Evolutionary conservation across 1,139 yeast genomes (phyloP).

Genomic region (Hansenula sp.): DNA sequence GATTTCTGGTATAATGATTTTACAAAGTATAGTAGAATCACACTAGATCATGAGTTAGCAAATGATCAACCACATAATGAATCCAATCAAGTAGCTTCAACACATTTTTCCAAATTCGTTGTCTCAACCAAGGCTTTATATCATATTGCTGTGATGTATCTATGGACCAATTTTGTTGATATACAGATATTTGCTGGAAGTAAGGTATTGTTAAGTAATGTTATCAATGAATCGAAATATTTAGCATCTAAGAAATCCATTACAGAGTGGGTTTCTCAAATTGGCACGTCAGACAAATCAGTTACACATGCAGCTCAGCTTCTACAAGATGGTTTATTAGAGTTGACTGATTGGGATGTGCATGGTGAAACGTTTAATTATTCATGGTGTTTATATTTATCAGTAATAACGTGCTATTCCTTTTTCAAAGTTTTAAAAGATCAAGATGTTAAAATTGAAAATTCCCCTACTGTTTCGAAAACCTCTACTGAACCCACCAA

Average conservation of each 20-base stretch:
- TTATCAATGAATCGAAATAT: not conserved
- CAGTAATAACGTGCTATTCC: conserved; percentile 18
- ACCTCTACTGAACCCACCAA: not conserved
- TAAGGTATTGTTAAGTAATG: not conserved
- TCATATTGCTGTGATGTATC: conserved; percentile 9
- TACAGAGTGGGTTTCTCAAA: conserved; percentile 4
- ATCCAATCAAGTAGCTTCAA: no score
- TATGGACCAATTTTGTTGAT: conserved; percentile 10
- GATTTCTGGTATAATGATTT: conserved; percentile 15
- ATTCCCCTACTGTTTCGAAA: no score
- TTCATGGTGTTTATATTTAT: conserved; percentile 22
- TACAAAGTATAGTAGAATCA: conserved; percentile 5
- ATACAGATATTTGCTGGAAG: conserved; percentile 7
- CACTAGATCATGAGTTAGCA: no score
- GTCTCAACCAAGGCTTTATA: conserved; percentile 11
- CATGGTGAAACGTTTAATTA: conserved; percentile 16
- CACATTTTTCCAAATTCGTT: conserved; percentile 3
- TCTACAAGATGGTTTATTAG: conserved; percentile 14
- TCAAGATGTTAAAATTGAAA: no score
- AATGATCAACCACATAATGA: not conserved
- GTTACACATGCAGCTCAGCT: conserved; percentile 21
- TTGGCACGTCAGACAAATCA: conserved; percentile 9
- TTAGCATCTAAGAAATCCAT: conserved; percentile 1
- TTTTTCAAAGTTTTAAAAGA: conserved; percentile 5
- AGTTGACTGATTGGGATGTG: conserved; percentile 11